Base-by-base conservation (phyloP, 495 filamentous ascomycete genomes). In the Immersiella caudata region DNA sequence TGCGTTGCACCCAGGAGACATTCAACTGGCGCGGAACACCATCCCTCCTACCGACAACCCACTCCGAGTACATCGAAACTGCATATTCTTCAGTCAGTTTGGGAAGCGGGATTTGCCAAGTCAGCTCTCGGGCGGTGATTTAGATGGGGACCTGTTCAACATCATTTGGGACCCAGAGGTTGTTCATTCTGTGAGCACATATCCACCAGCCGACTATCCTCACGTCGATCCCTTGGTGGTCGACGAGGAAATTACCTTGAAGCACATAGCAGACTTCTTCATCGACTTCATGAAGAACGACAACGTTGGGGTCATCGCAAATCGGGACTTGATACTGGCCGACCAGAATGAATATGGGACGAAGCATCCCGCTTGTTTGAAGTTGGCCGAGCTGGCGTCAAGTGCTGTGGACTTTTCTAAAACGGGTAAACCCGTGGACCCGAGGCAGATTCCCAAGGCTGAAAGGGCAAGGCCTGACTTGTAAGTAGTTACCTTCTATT, bases 341-440 rank as follows among this genome's bases (percentile, higher is more conserved):
- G 92, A 94, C 74, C 81, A 86, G 66, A 73, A 75, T 27, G n/a
- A 54, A 0, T 22, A 62, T 0, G 92, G 93, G 0, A 88, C 89
- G 0, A 74, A 79, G 0, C 75, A 91, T 66, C 66, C 69, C 0
- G 79, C 86, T 33, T 94, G 91, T 64, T 75, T 87, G 18, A 77
- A 75, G 14, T 80, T 96, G 1, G 91, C 93, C 3, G 80, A 86
- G 62, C 75, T 95, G 72, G 88, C 90, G 62, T 95, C 92, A 0
- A 88, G 82, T 0, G 92, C 90, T 0, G 93, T 96, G 1, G 92
- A 96, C 74, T 96, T 90, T 69, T 91, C 88, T 1, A 95, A 96
- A 73, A 88, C 90, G 0, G 93, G 93, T 0, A 85, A 87, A 27
- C 83, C 89, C 0, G 91, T 93, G 20, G 73, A 82, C 61, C 29